These are phyloP conservation scores for Stygiomarasmius scandens DNA, from an alignment of 1,284 basidiomycete species.

Conservation along the genomic window DNA sequence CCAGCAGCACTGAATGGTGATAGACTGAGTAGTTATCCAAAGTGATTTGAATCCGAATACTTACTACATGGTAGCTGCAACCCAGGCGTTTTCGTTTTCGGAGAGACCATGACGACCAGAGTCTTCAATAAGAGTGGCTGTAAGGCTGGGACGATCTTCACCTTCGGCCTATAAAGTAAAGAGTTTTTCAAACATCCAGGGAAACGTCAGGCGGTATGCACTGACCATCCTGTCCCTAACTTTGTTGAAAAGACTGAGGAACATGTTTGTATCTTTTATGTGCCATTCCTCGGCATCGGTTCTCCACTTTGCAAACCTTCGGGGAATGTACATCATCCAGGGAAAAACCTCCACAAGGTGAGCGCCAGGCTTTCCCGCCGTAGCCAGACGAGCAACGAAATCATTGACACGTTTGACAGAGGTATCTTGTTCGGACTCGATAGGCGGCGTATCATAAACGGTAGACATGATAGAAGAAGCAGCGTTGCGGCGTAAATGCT, in stretches of 20 bases:
- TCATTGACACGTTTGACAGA: slow-evolving; percentile 5
- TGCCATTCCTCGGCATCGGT: slow-evolving; percentile 15
- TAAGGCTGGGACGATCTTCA: slow-evolving; percentile 17
- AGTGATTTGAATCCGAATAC: slow-evolving; percentile 10
- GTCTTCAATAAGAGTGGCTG: slow-evolving; percentile 17
- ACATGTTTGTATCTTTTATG: slow-evolving; percentile 19
- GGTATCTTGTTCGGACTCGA: slow-evolving; percentile 6
- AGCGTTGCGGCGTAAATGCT: neutral
- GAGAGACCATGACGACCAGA: slow-evolving; percentile 15
- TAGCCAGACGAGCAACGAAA: neutral
- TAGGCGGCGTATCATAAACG: slow-evolving; percentile 6
- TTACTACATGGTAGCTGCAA: slow-evolving; percentile 19
- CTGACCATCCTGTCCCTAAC: slow-evolving; percentile 18
- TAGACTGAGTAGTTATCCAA: neutral
- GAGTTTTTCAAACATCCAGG: too few species aligned
- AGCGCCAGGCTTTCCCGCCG: neutral
- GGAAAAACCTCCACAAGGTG: slow-evolving; percentile 12
- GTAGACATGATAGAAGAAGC: slow-evolving; percentile 4
- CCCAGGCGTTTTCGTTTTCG: slow-evolving; percentile 20
- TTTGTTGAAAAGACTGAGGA: slow-evolving; percentile 16
- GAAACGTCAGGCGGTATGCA: too few species aligned
- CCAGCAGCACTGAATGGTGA: slow-evolving; percentile 19
- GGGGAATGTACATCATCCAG: slow-evolving; percentile 10
- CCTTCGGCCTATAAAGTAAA: slow-evolving; percentile 16
- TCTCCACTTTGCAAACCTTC: slow-evolving; percentile 8